Evolutionary conservation across 208 protist genomes (phyloP).

Genomic region (Leishmania lainsoni): DNA sequence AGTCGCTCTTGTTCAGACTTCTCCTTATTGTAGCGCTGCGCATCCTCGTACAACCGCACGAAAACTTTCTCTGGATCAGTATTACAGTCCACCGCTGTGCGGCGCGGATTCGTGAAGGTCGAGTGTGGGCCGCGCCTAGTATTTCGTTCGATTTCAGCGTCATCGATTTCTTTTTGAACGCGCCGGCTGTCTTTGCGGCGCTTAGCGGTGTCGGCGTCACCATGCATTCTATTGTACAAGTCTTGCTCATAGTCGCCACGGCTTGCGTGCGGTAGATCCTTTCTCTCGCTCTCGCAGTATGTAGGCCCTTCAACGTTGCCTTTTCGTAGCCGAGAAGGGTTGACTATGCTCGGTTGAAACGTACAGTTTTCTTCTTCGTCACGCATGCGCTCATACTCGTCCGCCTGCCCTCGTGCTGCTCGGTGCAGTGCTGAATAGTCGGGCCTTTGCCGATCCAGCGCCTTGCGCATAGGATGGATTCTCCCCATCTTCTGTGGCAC

Average conservation of each 20-base stretch:
- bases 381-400: conserved; percentile 8
- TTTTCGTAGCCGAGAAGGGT: conserved; percentile 2
- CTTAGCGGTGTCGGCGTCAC: conserved; percentile 21
- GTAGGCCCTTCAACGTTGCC: background rate
- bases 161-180: background rate
- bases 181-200: conserved; percentile 4
- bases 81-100: background rate
- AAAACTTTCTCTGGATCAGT: conserved; percentile 37
- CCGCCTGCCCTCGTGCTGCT: background rate
- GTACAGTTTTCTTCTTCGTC: conserved; percentile 49
- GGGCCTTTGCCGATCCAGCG: background rate
- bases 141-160: conserved; percentile 11
- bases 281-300: conserved; percentile 1
- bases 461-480: conserved; percentile 1
- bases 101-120: conserved; percentile 2
- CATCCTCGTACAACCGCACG: conserved; percentile 60
- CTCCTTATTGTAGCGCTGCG: conserved; percentile 48
- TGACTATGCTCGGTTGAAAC: conserved; percentile 41
- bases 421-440: background rate
- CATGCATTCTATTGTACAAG: conserved; percentile 19
- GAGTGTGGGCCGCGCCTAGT: conserved; percentile 1
- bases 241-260: conserved; percentile 12
- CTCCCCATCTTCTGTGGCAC: background rate
- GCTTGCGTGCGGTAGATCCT: conserved; percentile 6
- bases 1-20: conserved; percentile 35